Conservation (phyloP, 345 rosid genomes). For the Euphorbia tirucalli region DNA sequence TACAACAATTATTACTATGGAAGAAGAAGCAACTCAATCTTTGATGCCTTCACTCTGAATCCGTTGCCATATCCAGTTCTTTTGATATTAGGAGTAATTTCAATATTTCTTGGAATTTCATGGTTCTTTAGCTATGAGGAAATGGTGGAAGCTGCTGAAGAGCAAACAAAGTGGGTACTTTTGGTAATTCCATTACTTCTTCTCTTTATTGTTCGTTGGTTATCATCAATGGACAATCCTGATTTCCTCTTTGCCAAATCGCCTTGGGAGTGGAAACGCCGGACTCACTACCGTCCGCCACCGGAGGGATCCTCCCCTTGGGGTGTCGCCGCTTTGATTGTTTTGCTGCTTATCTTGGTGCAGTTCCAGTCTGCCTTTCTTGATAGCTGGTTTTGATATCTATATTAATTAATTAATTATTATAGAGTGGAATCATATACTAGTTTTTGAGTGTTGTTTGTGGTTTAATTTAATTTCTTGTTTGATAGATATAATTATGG, state of each 20-base stretch:
- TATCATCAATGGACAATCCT: conserved; percentile 62
- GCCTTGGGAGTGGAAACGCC: conserved; percentile 53
- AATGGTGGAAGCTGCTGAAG: conserved; percentile 49
- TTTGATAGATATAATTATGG: no score
- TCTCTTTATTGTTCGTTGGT: conserved; percentile 54
- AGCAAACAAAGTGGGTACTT: conserved; percentile 56
- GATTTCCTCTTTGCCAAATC: conserved; percentile 43
- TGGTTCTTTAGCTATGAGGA: conserved; percentile 68
- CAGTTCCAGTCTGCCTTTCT: conserved; percentile 70
- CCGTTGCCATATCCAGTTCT: conserved; percentile 95
- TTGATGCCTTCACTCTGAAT: conserved; percentile 59
- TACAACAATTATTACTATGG: conserved; percentile 22
- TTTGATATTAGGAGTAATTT: conserved; percentile 52
- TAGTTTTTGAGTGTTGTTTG: no score
- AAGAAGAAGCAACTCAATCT: conserved; percentile 49
- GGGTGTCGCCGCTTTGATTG: conserved; percentile 86
- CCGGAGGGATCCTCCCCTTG: conserved; percentile 85
- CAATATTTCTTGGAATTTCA: conserved; percentile 55
- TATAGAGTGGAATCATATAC: no score
- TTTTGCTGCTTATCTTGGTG: conserved; percentile 62
- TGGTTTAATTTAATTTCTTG: no score
- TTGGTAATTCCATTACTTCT: conserved; percentile 52
- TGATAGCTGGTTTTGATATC: conserved; percentile 48
- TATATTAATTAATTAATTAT: no score
- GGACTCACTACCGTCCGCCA: conserved; percentile 39